Base-by-base conservation (phyloP, 441 rosid species). In the Brassica hybrid region DNA sequence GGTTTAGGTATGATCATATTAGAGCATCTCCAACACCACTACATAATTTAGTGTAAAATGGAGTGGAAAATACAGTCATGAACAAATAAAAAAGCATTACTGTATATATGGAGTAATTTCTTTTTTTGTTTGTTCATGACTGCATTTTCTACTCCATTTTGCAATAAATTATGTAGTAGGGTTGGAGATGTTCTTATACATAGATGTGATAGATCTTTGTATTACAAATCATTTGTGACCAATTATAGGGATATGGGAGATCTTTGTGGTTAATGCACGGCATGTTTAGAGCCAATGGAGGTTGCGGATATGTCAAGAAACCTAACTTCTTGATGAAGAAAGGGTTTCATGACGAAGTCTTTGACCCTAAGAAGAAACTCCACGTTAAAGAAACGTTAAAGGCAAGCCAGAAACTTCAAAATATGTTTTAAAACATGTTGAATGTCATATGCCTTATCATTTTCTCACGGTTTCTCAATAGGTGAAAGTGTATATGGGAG, bases 221-320 rank as follows among this genome's bases (percentile, higher is more conserved):
- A 16, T 32, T 7, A 64, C 13, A 34, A 50, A 48, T 56, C 5
- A 48, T 72, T 63, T 57, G 57, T 57, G 19, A 4, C 59, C 12
- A 41, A 41, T 14, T 50, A 67, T 57, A 90, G 91, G 92, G 89
- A 38, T 81, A 86, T 71, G 94, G 90, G 6, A 90, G 76, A 79
- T 85, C 85, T 72, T 76, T 89, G n/a, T 85, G 89, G 89, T 76
- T 81, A 77, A 89, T 89, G 94, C 94, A 89, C 12, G 93, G 93
- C 14, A 89, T 86, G 91, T 87, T 87, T 79, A 84, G 86, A 82
- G 86, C 90, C 27, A 88, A 89, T 65, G 94, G 91, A 64, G 87
- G 86, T 14, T 90, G 89, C 14, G 93, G 93, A 17, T 89, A 87
- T 69, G 87, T 89, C 56, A 87, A 84, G 76, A 89, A 89, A 79